Evolutionary conservation across 2,329 filamentous ascomycete genomes (phyloP).

Genomic region (Monilinia vaccinii-corymbosi): DNA sequence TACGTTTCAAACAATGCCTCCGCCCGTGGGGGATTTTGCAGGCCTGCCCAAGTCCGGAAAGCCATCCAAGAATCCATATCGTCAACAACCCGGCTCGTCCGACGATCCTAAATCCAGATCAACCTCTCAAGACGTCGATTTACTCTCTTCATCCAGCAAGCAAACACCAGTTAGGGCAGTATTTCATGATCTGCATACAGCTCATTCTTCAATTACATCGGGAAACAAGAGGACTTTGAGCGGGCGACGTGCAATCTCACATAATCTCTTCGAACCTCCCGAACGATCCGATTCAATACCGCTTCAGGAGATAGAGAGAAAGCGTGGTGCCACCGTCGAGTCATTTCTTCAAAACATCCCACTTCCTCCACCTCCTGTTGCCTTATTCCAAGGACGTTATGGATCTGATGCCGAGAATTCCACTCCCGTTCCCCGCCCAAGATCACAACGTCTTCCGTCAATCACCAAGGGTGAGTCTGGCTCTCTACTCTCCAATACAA

Average conservation of each 20-base stretch:
- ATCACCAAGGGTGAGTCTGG: background rate
- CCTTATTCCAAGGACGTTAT: slow-evolving; percentile 1
- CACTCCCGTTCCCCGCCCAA: slow-evolving; percentile 1
- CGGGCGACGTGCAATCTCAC: slow-evolving; percentile 1
- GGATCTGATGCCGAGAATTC: background rate
- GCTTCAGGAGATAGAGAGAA: slow-evolving; percentile 13
- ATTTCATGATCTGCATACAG: slow-evolving; percentile 25
- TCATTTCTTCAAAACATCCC: slow-evolving; percentile 13
- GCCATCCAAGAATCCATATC: background rate
- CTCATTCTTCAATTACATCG: slow-evolving; percentile 26
- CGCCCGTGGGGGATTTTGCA: background rate
- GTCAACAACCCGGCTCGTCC: background rate
- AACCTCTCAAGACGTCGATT: slow-evolving; percentile 1
- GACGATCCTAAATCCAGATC: slow-evolving; percentile 2
- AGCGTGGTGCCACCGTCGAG: slow-evolving; percentile 1
- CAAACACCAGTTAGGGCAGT: slow-evolving; percentile 19
- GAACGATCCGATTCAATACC: slow-evolving; percentile 19
- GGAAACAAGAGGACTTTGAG: slow-evolving; percentile 16
- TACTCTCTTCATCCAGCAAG: slow-evolving; percentile 6
- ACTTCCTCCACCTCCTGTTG: slow-evolving; percentile 12
- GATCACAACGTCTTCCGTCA: slow-evolving; percentile 1
- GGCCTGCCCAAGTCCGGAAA: background rate
- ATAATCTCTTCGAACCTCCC: slow-evolving; percentile 2
- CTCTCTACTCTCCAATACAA: slow-evolving; percentile 7
- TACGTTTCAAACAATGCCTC: background rate